phyloP scores from a whole-genome alignment of 139 green algal species.

The Closterium sp. region DNA sequence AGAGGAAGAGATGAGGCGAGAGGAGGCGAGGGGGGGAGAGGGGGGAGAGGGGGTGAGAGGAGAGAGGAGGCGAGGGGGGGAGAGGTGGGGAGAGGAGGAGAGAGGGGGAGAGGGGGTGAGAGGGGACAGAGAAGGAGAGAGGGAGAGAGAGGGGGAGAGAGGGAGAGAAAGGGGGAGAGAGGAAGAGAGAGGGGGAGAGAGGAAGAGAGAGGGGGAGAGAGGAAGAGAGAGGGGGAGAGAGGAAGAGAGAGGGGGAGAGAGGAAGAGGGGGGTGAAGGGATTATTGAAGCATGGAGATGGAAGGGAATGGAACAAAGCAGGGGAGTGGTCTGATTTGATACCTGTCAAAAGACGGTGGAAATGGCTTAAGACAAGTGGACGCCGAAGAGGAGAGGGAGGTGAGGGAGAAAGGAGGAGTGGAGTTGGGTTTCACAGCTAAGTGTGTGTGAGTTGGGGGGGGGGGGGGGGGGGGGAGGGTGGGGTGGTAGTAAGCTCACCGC shows the following conservation, averaged over 20 bases:
- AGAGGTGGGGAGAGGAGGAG: not conserved
- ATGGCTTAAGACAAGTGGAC: not conserved
- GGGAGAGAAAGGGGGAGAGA: not conserved
- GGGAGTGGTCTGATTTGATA: not conserved
- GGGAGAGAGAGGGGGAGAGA: too few species aligned
- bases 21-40: not conserved
- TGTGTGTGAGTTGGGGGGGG: too few species aligned
- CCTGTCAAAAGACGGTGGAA: not conserved
- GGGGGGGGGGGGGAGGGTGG: not conserved
- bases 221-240: too few species aligned
- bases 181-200: not conserved
- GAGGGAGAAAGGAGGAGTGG: too few species aligned
- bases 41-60: too few species aligned
- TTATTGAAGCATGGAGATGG: not conserved
- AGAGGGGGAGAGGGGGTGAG: not conserved
- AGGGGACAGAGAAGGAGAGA: too few species aligned
- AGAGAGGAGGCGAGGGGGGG: not conserved
- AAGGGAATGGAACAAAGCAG: not conserved
- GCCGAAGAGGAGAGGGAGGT: not conserved
- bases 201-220: not conserved
- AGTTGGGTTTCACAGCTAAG: too few species aligned
- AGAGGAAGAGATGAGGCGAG: not conserved
- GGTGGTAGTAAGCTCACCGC: not conserved
- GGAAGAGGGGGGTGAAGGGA: not conserved
- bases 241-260: too few species aligned